Evolutionary conservation across 495 filamentous ascomycete genomes (phyloP).

Genomic region (Aspergillus hancockii): DNA sequence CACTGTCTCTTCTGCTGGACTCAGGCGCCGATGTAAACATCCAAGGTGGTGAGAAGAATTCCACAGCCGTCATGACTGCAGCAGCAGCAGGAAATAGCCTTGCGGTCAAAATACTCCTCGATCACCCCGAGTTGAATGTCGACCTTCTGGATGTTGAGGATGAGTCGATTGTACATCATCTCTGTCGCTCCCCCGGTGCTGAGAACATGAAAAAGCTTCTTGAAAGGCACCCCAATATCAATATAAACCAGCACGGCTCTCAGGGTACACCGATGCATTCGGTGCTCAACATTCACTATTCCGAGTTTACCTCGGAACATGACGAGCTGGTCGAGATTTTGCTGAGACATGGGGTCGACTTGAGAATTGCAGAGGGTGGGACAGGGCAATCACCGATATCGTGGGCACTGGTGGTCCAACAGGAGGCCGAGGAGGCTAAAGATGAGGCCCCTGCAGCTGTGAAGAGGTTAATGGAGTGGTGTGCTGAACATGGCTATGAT

Average conservation of each 20-base stretch:
- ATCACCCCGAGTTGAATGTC: not conserved
- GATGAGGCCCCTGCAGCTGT: not conserved
- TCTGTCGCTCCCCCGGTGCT: not conserved
- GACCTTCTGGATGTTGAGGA: not conserved
- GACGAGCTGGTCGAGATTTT: not conserved
- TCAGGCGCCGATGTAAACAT: not conserved
- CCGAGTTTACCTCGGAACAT: not conserved
- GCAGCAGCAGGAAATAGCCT: not conserved
- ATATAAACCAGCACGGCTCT: not conserved
- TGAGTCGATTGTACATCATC: conserved; percentile 7
- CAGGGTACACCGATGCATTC: not conserved
- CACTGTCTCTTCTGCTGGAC: conserved; percentile 1
- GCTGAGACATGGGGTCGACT: not conserved
- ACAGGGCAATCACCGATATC: not conserved
- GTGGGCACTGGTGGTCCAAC: not conserved
- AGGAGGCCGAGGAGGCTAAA: not conserved
- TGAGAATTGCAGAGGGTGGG: not conserved
- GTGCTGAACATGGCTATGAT: too few relatives aligned
- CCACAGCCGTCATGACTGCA: not conserved
- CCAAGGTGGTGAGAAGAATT: not conserved
- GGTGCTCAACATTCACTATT: not conserved
- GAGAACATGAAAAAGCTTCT: conserved; percentile 1
- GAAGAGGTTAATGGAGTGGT: too few relatives aligned
- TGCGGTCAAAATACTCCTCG: not conserved
- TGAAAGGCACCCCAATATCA: not conserved